Base-by-base conservation (phyloP, 352 stramenopile genomes). In the Phytophthora parvispora region DNA sequence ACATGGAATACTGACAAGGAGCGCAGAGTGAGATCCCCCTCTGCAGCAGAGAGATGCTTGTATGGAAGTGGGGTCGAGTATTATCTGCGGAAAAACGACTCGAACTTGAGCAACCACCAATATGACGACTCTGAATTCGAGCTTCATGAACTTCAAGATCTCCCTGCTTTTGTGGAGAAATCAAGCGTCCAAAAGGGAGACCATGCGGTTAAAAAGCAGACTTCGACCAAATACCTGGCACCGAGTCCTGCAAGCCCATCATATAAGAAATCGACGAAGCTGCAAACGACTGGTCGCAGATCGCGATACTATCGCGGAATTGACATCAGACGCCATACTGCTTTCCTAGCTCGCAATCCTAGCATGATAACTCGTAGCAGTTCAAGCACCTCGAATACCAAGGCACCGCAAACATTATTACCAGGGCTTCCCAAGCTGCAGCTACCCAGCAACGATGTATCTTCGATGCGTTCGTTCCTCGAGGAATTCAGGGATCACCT, bases 401-500 rank as follows among this genome's bases (percentile, higher is more conserved):
- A 72, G 47, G 32, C 66, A 47, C 42, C 71, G 7, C 53, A 73
- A 60, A 74, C 70, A 0, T 71, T 67, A 38, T 22, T 74, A 8
- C 70, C 66, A 55, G 70, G 69, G 24, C 66, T 90, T 36, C 80
- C 84, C 1, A 75, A 80, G 22, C 43, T 87, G 18, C 69, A 80
- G 22, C 62, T 87, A 47, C 72, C 69, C 6, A 59, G 27, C 13
- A 72, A 45, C 4, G 66, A 78, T 4, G 70, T 83, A 15, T 74
- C 75, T 24, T 79, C 81, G 4, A 77, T 83, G 15, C 53, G 56
- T 24, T 69, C 69, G 3, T 83, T 84, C 43, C 67, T 92, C 12
- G 75, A 83, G 10, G 78, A 89, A 40, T 84, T 86, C 42, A 67
- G 71, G 13, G 78, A 83, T 31, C 78, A 86, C 28, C 67, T 89